Conservation (phyloP, 805 yeast genomes). For the Wickerhamomyces sydowiorum region DNA sequence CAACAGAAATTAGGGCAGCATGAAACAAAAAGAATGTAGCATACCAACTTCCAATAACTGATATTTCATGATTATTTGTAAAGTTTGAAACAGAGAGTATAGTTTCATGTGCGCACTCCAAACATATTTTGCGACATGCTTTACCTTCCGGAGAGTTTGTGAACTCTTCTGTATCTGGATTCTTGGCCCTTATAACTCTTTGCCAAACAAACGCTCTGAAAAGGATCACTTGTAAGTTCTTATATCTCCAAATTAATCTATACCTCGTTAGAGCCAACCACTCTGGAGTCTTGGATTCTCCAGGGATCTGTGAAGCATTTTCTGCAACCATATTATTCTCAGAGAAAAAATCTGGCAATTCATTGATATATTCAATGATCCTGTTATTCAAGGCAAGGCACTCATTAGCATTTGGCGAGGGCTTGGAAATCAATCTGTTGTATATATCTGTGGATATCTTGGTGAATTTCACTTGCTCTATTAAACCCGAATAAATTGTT, state of each 20-base stretch:
- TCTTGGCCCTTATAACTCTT: slow-evolving; percentile 35
- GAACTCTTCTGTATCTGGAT: slow-evolving; percentile 25
- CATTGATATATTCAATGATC: slow-evolving; percentile 33
- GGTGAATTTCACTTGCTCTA: slow-evolving; percentile 48
- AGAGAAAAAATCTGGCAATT: slow-evolving; percentile 42
- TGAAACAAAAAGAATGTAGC: slow-evolving; percentile 59
- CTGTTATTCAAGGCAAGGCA: slow-evolving; percentile 41
- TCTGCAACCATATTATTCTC: slow-evolving; percentile 32
- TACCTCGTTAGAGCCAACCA: slow-evolving; percentile 53
- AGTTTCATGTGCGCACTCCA: slow-evolving; percentile 46
- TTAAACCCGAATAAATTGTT: slow-evolving; percentile 53
- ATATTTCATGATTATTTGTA: slow-evolving; percentile 26
- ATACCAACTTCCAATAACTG: slow-evolving; percentile 56
- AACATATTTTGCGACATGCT: slow-evolving; percentile 44
- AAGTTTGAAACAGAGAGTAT: slow-evolving; percentile 42
- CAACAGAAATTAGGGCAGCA: slow-evolving; percentile 54
- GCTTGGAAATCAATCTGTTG: slow-evolving; percentile 39
- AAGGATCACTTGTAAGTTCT: slow-evolving; percentile 47
- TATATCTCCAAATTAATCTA: slow-evolving; percentile 53
- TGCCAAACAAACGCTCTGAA: slow-evolving; percentile 55
- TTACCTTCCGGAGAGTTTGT: slow-evolving; percentile 37
- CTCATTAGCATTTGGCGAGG: slow-evolving; percentile 42
- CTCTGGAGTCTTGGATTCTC: slow-evolving; percentile 27
- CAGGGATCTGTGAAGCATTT: slow-evolving; percentile 17
- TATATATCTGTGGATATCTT: slow-evolving; percentile 42